These are phyloP conservation scores for Xylaria sp. DNA, from an alignment of 2,329 filamentous ascomycete species.

Conservation along the genomic window DNA sequence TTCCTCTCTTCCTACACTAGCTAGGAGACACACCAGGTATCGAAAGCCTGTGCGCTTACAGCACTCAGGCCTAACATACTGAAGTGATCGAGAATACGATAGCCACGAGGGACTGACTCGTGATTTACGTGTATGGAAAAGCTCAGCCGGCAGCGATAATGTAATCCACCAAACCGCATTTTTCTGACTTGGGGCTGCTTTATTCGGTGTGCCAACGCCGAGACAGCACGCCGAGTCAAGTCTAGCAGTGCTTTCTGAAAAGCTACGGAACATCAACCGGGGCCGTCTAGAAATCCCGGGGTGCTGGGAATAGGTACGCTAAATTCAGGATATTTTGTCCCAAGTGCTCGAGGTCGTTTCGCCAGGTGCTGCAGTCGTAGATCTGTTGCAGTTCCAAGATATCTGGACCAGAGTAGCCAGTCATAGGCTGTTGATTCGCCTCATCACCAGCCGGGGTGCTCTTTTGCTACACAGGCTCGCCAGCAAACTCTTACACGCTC, in stretches of 20 bases:
- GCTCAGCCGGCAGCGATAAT: conserved; percentile 9
- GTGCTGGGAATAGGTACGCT: conserved; percentile 6
- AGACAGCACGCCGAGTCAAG: conserved; percentile 3
- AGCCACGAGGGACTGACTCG: conserved; percentile 22
- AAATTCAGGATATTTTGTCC: not conserved
- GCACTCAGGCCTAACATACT: not conserved
- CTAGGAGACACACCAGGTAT: not conserved
- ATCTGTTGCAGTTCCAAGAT: conserved; percentile 18
- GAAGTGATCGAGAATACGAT: conserved; percentile 8
- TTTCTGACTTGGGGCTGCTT: not conserved
- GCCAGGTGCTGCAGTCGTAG: conserved; percentile 2
- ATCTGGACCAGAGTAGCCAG: not conserved
- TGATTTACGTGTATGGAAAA: not conserved
- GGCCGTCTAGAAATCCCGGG: not conserved
- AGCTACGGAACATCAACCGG: not conserved
- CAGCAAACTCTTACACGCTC: conserved; percentile 8
- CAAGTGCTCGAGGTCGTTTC: conserved; percentile 15
- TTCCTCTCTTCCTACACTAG: not conserved
- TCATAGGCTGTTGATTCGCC: conserved; percentile 10
- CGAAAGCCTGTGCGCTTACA: not conserved
- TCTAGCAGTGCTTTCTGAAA: not conserved
- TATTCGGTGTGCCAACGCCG: not conserved
- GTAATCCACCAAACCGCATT: not conserved
- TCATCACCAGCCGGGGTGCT: conserved; percentile 4
- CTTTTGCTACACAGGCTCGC: conserved; percentile 7